A percentile compares a stretch with the other conserved stretches of the same genome.
phyloP scores from a whole-genome alignment of 2,329 filamentous ascomycete genomes.

The Ophiocordyceps robertsii region DNA sequence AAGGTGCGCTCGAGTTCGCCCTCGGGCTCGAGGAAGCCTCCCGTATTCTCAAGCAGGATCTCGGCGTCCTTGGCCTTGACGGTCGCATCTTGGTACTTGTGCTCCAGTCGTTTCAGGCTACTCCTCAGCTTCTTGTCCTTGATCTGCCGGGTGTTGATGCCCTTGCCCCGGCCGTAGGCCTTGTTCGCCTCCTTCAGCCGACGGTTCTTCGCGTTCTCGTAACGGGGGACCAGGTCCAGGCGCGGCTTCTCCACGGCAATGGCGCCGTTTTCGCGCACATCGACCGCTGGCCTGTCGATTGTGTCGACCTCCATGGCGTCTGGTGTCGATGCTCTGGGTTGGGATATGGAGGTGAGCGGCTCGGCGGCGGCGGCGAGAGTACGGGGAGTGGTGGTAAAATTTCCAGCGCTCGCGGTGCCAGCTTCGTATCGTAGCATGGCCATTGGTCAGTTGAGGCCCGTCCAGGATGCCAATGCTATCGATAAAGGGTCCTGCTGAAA shows the following conservation, averaged over 20 bases:
- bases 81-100: conserved; percentile 68
- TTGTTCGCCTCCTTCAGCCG: conserved; percentile 51
- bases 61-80: conserved; percentile 88
- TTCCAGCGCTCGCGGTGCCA: not conserved
- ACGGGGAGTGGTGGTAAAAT: not conserved
- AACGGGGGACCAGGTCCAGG: conserved; percentile 36
- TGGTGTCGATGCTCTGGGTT: conserved; percentile 4
- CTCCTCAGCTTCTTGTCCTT: conserved; percentile 82
- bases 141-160: conserved; percentile 57
- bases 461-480: conserved; percentile 12
- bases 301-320: conserved; percentile 24
- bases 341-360: conserved; percentile 3
- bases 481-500: conserved; percentile 22
- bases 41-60: conserved; percentile 76
- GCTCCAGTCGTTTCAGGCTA: conserved; percentile 66
- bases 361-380: not conserved
- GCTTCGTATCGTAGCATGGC: conserved; percentile 11
- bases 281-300: conserved; percentile 18
- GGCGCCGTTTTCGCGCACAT: conserved; percentile 37
- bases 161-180: conserved; percentile 72
- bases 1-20: conserved; percentile 82
- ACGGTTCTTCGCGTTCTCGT: conserved; percentile 36
- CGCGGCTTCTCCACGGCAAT: conserved; percentile 33
- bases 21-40: conserved; percentile 81
- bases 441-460: conserved; percentile 10